Conservation (phyloP, 2,329 filamentous ascomycete genomes). For the Penicillium sp. region DNA sequence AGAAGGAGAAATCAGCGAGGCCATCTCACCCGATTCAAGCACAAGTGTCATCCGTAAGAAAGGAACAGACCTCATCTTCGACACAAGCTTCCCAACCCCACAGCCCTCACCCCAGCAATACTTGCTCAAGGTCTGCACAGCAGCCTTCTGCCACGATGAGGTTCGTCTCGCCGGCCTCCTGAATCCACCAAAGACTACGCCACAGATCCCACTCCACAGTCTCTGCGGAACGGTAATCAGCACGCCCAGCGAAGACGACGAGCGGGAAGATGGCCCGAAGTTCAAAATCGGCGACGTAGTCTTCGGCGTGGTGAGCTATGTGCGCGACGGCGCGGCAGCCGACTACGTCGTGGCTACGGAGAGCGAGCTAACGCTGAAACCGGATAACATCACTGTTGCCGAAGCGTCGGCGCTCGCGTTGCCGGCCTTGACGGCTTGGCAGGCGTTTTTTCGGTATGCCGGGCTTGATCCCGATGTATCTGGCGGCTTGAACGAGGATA, state of each 20-base stretch:
- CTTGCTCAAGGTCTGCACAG: slow-evolving; percentile 41
- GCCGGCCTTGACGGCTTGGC: slow-evolving; percentile 44
- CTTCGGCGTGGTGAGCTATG: slow-evolving; percentile 40
- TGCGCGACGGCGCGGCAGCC: slow-evolving; percentile 43
- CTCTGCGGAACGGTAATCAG: slow-evolving; percentile 42
- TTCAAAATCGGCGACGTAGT: slow-evolving; percentile 45
- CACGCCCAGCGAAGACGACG: slow-evolving; percentile 34
- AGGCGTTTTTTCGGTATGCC: slow-evolving; percentile 42
- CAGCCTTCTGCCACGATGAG: slow-evolving; percentile 43
- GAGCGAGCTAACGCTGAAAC: slow-evolving; percentile 40
- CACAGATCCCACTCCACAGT: slow-evolving; percentile 43
- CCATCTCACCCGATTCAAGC: neutral
- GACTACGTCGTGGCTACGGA: slow-evolving; percentile 42
- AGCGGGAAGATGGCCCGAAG: slow-evolving; percentile 32
- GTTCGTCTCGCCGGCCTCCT: slow-evolving; percentile 28
- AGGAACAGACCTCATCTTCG: slow-evolving; percentile 34
- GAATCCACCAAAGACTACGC: slow-evolving; percentile 30
- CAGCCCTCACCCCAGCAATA: slow-evolving; percentile 39
- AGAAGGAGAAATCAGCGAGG: slow-evolving; percentile 13
- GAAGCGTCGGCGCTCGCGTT: slow-evolving; percentile 41
- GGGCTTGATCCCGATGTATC: slow-evolving; percentile 30
- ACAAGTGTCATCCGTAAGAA: slow-evolving; percentile 20
- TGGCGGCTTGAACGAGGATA: neutral
- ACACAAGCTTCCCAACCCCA: slow-evolving; percentile 38
- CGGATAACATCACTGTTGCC: slow-evolving; percentile 35